Evolutionary conservation across 805 yeast genomes (phyloP).

Genomic region (Yarrowia keelungensis): DNA sequence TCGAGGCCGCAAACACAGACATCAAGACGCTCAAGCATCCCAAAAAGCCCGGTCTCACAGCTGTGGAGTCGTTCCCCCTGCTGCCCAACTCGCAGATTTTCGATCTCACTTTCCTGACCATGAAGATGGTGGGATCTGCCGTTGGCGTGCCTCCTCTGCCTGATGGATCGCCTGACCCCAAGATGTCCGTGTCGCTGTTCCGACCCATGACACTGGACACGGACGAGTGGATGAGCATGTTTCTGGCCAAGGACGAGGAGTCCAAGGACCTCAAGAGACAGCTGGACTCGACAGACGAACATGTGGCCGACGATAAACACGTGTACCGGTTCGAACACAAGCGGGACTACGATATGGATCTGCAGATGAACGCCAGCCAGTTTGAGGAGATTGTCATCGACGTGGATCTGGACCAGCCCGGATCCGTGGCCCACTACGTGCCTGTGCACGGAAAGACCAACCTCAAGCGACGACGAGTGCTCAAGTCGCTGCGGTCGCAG

Average conservation of each 20-base stretch:
- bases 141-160: conserved; percentile 48
- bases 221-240: conserved; percentile 80
- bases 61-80: conserved; percentile 78
- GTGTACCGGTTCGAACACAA: conserved; percentile 63
- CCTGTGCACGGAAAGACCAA: conserved; percentile 81
- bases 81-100: conserved; percentile 91
- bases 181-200: conserved; percentile 61
- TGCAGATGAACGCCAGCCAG: conserved; percentile 54
- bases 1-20: conserved; percentile 63
- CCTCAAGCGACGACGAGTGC: conserved; percentile 83
- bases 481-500: conserved; percentile 57
- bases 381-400: conserved; percentile 74
- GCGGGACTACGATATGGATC: conserved; percentile 81
- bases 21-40: conserved; percentile 72
- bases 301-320: conserved; percentile 57
- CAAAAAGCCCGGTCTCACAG: conserved; percentile 69
- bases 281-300: conserved; percentile 56
- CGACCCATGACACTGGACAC: conserved; percentile 72
- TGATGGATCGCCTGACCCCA: conserved; percentile 42
- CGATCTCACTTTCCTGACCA: conserved; percentile 67
- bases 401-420: conserved; percentile 54
- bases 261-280: conserved; percentile 53
- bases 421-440: conserved; percentile 66
- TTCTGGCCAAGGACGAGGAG: conserved; percentile 56
- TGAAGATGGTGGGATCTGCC: conserved; percentile 56